These are phyloP conservation scores for Penicillium sp. DNA, from an alignment of 2,329 filamentous ascomycete species.

Conservation along the genomic window DNA sequence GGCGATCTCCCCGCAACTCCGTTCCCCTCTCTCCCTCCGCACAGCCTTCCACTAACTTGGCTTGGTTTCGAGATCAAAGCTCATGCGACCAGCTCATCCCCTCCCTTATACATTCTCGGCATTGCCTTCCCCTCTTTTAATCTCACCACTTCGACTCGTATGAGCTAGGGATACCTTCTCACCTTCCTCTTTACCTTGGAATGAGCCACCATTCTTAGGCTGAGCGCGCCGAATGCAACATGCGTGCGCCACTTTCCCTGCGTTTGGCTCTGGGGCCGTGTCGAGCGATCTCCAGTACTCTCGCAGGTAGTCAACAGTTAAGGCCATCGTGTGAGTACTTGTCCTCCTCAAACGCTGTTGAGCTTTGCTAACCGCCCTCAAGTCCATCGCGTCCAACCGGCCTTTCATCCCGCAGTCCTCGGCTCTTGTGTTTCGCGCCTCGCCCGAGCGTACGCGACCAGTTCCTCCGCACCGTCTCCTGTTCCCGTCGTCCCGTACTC, in stretches of 20 bases:
- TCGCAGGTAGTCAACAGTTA: constrained; percentile 28
- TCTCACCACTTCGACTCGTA: not conserved
- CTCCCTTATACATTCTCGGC: constrained; percentile 10
- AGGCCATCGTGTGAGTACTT: constrained; percentile 30
- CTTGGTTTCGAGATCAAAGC: constrained; percentile 2
- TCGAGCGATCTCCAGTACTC: constrained; percentile 26
- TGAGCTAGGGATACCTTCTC: not conserved
- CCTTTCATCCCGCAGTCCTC: constrained; percentile 15
- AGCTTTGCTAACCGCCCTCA: constrained; percentile 9
- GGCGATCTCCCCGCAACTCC: constrained; percentile 19
- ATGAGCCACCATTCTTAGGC: constrained; percentile 9
- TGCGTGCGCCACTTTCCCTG: constrained; percentile 34
- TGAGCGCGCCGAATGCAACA: constrained; percentile 18
- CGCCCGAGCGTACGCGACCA: constrained; percentile 30
- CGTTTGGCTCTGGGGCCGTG: constrained; percentile 34
- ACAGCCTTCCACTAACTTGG: constrained; percentile 6
- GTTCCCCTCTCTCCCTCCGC: constrained; percentile 13
- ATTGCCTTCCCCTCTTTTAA: constrained; percentile 8
- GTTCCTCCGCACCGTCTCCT: constrained; percentile 27
- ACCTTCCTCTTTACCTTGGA: constrained; percentile 3
- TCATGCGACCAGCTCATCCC: constrained; percentile 1
- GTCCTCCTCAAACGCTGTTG: not conserved
- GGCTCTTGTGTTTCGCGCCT: constrained; percentile 20
- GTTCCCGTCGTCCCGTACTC: constrained; percentile 62
- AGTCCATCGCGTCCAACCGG: not conserved